Conservation (phyloP, 2,329 filamentous ascomycete species). For the Drechslerella stenobrocha region DNA sequence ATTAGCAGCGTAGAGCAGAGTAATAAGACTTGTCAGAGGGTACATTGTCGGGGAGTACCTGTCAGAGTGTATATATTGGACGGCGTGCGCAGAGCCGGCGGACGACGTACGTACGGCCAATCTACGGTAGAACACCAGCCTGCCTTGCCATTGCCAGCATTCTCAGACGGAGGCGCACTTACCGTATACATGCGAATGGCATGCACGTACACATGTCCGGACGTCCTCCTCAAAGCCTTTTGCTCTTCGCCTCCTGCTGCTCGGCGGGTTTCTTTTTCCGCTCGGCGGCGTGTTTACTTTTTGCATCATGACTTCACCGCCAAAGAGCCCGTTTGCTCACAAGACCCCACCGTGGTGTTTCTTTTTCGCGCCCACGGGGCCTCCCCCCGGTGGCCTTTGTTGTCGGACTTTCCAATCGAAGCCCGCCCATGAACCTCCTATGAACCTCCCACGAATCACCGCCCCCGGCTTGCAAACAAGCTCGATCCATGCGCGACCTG, state of each 20-base stretch:
- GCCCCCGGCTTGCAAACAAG: background rate
- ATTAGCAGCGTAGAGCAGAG: background rate
- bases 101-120: too few relatives aligned
- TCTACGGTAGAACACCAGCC: too few relatives aligned
- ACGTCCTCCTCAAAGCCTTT: background rate
- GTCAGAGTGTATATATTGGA: too few relatives aligned
- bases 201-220: slow-evolving; percentile 7
- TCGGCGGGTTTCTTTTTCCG: slow-evolving; percentile 7
- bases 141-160: too few relatives aligned
- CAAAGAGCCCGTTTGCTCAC: slow-evolving; percentile 35
- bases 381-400: too few relatives aligned
- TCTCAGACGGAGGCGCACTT: too few relatives aligned
- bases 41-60: too few relatives aligned
- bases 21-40: too few relatives aligned
- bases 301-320: slow-evolving; percentile 32
- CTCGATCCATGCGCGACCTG: slow-evolving; percentile 19
- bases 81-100: too few relatives aligned
- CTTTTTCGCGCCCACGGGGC: background rate
- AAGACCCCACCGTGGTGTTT: slow-evolving; percentile 30
- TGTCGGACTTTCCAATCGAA: too few relatives aligned
- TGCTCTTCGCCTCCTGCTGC: background rate
- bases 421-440: too few relatives aligned
- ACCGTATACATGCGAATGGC: background rate
- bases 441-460: slow-evolving; percentile 37
- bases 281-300: background rate